Percentiles rank a stretch among this genome's conserved stretches.
Evolutionary conservation across 2,329 filamentous ascomycete genomes (phyloP).

Genomic region (Colletotrichum cereale): DNA sequence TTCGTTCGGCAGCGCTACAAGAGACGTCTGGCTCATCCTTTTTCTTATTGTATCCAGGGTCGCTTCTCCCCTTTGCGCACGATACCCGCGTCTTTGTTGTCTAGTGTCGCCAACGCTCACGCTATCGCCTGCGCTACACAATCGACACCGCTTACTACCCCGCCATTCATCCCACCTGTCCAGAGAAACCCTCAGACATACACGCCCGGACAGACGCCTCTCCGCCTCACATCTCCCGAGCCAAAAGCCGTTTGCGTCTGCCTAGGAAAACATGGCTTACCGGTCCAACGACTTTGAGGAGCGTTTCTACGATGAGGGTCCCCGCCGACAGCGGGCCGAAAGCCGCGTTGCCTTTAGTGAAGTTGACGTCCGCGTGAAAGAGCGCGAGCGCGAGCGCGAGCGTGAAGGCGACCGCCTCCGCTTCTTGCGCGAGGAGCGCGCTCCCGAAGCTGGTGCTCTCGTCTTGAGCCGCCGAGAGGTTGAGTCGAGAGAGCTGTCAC

Average conservation of each 20-base stretch:
- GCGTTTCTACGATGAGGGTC: constrained; percentile 44
- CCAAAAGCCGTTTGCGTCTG: constrained; percentile 15
- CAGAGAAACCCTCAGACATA: constrained; percentile 23
- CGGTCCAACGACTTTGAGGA: constrained; percentile 41
- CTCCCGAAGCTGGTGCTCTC: constrained; percentile 63
- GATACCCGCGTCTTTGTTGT: constrained; percentile 18
- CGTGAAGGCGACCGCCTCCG: constrained; percentile 51
- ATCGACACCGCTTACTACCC: constrained; percentile 35
- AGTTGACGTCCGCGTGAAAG: constrained; percentile 57
- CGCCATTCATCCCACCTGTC: constrained; percentile 38
- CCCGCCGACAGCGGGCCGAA: constrained; percentile 49
- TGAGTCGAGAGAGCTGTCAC: constrained; percentile 64
- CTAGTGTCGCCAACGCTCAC: constrained; percentile 29
- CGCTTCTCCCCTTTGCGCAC: constrained; percentile 18
- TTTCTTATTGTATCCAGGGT: constrained; percentile 39
- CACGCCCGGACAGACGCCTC: constrained; percentile 12
- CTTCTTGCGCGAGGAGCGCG: constrained; percentile 64
- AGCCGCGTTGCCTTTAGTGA: constrained; percentile 45
- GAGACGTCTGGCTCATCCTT: constrained; percentile 36
- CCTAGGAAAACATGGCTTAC: constrained; percentile 27
- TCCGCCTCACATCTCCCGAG: constrained; percentile 13
- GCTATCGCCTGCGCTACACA: constrained; percentile 31
- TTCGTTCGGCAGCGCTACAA: constrained; percentile 17
- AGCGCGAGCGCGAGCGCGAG: constrained; percentile 60
- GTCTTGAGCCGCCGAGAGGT: constrained; percentile 68